phyloP scores from a whole-genome alignment of 495 filamentous ascomycete genomes.

The Tuber calosporum region DNA sequence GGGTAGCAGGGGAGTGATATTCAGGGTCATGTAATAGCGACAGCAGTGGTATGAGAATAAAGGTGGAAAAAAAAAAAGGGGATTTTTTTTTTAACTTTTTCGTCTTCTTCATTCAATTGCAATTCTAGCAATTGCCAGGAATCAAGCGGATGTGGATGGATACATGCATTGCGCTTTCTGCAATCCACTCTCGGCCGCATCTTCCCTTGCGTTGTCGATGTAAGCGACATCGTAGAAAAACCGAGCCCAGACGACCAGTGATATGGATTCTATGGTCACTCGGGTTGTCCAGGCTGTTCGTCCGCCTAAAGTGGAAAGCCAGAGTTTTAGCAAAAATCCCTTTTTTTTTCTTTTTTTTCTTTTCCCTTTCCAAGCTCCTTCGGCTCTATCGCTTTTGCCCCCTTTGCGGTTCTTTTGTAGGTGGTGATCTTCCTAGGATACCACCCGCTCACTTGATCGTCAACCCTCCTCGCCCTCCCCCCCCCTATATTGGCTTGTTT shows the following conservation, averaged over 20 bases:
- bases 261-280: constrained; percentile 52
- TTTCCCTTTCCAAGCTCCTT: background rate
- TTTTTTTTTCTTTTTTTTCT: too few relatives aligned
- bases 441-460: background rate
- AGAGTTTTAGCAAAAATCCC: constrained; percentile 3
- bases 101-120: background rate
- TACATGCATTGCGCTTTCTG: constrained; percentile 3
- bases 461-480: background rate
- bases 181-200: constrained; percentile 73
- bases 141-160: background rate
- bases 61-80: background rate
- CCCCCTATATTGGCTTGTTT: background rate
- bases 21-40: background rate
- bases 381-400: background rate
- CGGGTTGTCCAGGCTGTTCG: constrained; percentile 83
- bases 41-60: background rate
- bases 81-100: background rate
- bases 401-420: background rate
- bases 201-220: constrained; percentile 80
- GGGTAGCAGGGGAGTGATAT: background rate
- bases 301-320: constrained; percentile 53
- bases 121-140: background rate
- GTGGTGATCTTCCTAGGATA: background rate
- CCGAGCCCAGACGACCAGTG: constrained; percentile 56
- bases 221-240: constrained; percentile 90